A percentile compares a stretch with the other conserved stretches of the same genome.
Evolutionary conservation across 352 stramenopile species (phyloP).

Genomic region (Phytophthora kernoviae): DNA sequence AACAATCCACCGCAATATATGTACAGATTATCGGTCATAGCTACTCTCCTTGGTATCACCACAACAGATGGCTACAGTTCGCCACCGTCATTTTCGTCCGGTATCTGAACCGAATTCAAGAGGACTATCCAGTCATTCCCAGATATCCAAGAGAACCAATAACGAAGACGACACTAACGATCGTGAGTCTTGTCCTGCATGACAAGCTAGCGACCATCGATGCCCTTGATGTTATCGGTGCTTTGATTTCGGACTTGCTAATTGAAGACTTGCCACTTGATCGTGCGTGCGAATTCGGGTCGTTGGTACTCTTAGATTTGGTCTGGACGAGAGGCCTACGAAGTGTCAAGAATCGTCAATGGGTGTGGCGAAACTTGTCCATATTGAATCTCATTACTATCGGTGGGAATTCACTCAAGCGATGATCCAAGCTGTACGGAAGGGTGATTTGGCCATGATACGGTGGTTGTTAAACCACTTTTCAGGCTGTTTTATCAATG

Average conservation of each 20-base stretch:
- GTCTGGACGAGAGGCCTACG: constrained; percentile 13
- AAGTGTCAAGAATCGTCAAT: not conserved
- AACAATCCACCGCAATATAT: constrained; percentile 11
- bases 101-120: not conserved
- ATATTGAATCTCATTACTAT: constrained; percentile 6
- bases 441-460: constrained; percentile 1
- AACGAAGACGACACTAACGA: not conserved
- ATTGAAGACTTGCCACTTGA: constrained; percentile 5
- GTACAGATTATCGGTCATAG: constrained; percentile 15
- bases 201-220: not conserved
- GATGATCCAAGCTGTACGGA: not conserved
- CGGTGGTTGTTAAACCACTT: constrained; percentile 18
- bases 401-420: constrained; percentile 5
- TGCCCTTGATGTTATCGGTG: not conserved
- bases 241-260: constrained; percentile 4
- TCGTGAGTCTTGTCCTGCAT: constrained; percentile 3
- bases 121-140: not conserved
- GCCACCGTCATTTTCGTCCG: not conserved
- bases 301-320: constrained; percentile 12
- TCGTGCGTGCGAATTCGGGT: constrained; percentile 4
- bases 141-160: no score
- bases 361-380: constrained; percentile 10
- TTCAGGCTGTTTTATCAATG: not conserved
- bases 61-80: not conserved
- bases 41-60: not conserved